Conservation (phyloP, 768 basidiomycete genomes). For the Leucocoprinus sp. region DNA sequence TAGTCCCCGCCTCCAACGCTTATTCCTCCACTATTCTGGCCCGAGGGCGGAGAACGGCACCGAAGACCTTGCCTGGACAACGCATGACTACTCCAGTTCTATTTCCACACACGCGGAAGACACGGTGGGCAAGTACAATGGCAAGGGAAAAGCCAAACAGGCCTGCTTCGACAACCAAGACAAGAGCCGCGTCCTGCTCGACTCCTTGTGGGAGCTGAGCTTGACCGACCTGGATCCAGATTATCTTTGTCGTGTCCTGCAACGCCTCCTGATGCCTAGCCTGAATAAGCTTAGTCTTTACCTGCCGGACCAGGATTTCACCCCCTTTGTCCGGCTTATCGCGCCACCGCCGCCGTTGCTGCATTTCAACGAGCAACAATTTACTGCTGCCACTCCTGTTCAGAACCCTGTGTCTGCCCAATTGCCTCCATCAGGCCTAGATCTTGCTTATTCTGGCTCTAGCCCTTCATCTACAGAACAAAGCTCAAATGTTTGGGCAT, state of each 20-base stretch:
- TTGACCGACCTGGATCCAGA: slow-evolving; percentile 51
- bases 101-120: no score
- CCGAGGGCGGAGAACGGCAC: slow-evolving; percentile 30
- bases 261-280: slow-evolving; percentile 37
- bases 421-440: no score
- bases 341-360: slow-evolving; percentile 14
- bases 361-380: slow-evolving; percentile 1
- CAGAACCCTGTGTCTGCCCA: no score
- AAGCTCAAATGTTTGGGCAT: not conserved
- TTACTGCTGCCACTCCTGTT: no score
- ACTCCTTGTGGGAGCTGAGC: slow-evolving; percentile 35
- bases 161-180: slow-evolving; percentile 9
- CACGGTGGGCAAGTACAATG: slow-evolving; percentile 9
- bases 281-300: slow-evolving; percentile 39
- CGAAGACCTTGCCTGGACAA: slow-evolving; percentile 27
- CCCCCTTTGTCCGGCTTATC: slow-evolving; percentile 34
- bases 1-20: slow-evolving; percentile 37
- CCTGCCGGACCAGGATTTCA: slow-evolving; percentile 49
- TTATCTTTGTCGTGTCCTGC: slow-evolving; percentile 39
- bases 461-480: no score
- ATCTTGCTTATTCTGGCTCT: no score
- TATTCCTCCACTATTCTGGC: slow-evolving; percentile 54
- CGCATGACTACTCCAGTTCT: not conserved
- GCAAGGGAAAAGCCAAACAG: slow-evolving; percentile 18
- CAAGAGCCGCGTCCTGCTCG: slow-evolving; percentile 19